Percentiles rank a stretch among this genome's conserved stretches.
These are phyloP conservation scores for Brassica juncea DNA, from an alignment of 345 rosid species.

Conservation along the genomic window DNA sequence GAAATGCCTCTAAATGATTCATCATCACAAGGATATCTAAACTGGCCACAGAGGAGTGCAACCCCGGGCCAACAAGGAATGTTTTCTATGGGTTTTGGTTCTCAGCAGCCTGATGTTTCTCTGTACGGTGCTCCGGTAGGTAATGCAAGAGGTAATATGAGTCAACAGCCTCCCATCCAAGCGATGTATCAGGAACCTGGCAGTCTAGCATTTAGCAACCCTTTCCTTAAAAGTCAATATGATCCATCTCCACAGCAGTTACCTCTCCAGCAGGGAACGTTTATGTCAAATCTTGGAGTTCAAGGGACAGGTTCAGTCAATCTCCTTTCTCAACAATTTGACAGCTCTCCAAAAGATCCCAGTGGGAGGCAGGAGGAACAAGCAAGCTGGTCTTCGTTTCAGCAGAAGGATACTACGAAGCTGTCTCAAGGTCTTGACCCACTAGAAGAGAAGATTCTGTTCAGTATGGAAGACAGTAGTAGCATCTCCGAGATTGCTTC, in stretches of 20 bases:
- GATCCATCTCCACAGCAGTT: constrained; percentile 1
- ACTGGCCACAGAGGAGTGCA: constrained; percentile 52
- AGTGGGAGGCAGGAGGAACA: constrained; percentile 48
- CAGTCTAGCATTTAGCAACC: constrained; percentile 36
- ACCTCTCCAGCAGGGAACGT: constrained; percentile 40
- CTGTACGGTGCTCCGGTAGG: constrained; percentile 52
- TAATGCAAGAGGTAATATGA: constrained; percentile 47
- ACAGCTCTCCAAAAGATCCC: constrained; percentile 40
- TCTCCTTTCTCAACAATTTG: constrained; percentile 38
- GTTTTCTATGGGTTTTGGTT: constrained; percentile 47
- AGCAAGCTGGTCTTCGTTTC: constrained; percentile 45
- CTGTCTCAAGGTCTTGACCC: constrained; percentile 66
- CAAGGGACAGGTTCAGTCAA: constrained; percentile 44
- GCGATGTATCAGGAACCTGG: constrained; percentile 39
- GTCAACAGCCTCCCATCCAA: constrained; percentile 46
- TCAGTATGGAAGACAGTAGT: constrained; percentile 62
- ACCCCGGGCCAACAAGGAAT: constrained; percentile 51
- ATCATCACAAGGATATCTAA: constrained; percentile 48
- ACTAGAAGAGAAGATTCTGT: constrained; percentile 75
- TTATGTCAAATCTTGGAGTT: constrained; percentile 46
- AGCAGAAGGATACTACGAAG: constrained; percentile 41
- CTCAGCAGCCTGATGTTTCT: constrained; percentile 59
- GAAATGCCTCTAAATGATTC: constrained; percentile 60
- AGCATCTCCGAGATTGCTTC: constrained; percentile 42
- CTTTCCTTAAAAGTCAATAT: constrained; percentile 43